phyloP scores from a whole-genome alignment of 495 filamentous ascomycete species.

The Penicillium chermesinum region DNA sequence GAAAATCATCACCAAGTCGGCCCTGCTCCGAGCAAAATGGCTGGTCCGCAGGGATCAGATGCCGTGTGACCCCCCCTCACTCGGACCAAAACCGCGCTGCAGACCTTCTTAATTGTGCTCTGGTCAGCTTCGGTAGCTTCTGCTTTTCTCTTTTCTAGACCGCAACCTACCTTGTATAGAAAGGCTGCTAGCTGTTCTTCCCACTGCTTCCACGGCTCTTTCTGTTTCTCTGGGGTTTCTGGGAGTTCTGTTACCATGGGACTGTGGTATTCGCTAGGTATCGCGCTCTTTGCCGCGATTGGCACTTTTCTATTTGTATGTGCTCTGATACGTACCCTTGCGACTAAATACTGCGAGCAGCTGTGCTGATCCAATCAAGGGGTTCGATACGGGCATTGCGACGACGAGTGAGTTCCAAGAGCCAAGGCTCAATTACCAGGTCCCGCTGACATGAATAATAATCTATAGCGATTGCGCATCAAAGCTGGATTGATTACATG shows the following conservation, averaged over 20 bases:
- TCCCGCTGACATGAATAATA: not conserved
- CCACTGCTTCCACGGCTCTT: too few species aligned
- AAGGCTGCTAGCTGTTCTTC: too few species aligned
- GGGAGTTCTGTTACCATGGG: conserved; percentile 25
- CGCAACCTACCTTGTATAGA: too few species aligned
- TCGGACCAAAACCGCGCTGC: conserved; percentile 18
- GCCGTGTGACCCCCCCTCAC: conserved; percentile 17
- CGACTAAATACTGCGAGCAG: not conserved
- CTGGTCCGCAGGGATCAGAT: not conserved
- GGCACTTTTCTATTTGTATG: conserved; percentile 55
- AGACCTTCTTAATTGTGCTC: not conserved
- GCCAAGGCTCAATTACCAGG: not conserved
- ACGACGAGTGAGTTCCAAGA: conserved; percentile 47
- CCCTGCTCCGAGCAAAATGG: conserved; percentile 24
- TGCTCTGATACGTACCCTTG: not conserved
- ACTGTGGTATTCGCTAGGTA: conserved; percentile 40
- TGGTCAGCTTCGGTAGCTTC: not conserved
- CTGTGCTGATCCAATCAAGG: conserved; percentile 27
- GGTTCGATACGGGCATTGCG: conserved; percentile 56
- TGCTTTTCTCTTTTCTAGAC: not conserved
- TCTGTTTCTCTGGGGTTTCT: not conserved
- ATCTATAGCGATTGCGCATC: conserved; percentile 49
- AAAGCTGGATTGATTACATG: conserved; percentile 59
- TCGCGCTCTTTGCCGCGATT: conserved; percentile 52
- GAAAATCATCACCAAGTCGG: conserved; percentile 23